phyloP scores from a whole-genome alignment of 2,329 filamentous ascomycete species.

The Trichophyton benhamiae region DNA sequence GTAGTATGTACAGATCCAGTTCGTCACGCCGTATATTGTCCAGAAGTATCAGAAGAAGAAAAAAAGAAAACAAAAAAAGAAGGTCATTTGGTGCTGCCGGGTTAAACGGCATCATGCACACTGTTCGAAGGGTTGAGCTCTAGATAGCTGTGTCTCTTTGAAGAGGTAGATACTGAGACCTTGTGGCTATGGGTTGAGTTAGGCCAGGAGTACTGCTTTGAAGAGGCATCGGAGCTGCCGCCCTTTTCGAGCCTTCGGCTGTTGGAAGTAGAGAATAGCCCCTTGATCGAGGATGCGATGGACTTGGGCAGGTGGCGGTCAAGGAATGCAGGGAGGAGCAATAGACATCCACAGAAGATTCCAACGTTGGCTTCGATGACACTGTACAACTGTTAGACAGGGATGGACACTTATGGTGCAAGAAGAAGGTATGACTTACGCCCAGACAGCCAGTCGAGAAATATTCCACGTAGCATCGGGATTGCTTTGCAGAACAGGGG shows the following conservation, averaged over 20 bases:
- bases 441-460: background rate
- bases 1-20: background rate
- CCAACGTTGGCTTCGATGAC: constrained; percentile 1
- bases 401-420: background rate
- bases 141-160: background rate
- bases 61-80: background rate
- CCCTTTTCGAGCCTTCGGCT: background rate
- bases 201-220: background rate
- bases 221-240: background rate
- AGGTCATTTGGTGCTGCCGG: background rate
- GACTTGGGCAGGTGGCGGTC: constrained; percentile 1
- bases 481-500: background rate
- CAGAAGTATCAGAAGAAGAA: background rate
- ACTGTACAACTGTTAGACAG: background rate
- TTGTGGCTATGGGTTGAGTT: background rate
- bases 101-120: background rate
- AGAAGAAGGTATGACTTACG: background rate
- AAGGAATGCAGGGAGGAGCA: constrained; percentile 3
- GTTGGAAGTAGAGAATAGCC: background rate
- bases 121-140: background rate
- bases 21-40: background rate
- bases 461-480: constrained; percentile 4
- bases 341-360: background rate
- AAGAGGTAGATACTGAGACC: background rate
- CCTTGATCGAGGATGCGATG: background rate